Percentiles rank a stretch among this genome's conserved stretches.
Evolutionary conservation across 2,329 filamentous ascomycete genomes (phyloP).

Genomic region (Paraconiothyrium brasiliense): DNA sequence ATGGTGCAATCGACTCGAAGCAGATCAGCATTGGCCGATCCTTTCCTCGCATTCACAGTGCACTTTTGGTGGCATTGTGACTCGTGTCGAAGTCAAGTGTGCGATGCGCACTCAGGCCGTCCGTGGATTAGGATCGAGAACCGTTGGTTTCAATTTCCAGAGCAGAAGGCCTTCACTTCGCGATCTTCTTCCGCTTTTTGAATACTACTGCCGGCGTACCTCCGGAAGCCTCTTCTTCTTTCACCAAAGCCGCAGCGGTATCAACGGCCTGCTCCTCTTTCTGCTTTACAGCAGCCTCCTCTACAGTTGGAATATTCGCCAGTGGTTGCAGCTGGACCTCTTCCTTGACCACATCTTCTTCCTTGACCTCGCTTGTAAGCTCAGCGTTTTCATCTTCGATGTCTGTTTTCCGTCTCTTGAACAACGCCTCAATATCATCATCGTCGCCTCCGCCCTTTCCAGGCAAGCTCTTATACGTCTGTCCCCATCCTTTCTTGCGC

Average conservation of each 20-base stretch:
- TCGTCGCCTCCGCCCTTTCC: slow-evolving; percentile 63
- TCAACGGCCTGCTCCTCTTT: slow-evolving; percentile 24
- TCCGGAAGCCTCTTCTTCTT: slow-evolving; percentile 31
- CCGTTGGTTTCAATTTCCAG: neutral
- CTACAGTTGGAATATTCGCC: slow-evolving; percentile 31
- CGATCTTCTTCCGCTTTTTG: slow-evolving; percentile 79
- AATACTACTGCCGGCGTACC: slow-evolving; percentile 68
- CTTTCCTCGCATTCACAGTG: too few relatives aligned
- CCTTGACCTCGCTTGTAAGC: slow-evolving; percentile 36
- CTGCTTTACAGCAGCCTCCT: slow-evolving; percentile 32
- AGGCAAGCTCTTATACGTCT: slow-evolving; percentile 56
- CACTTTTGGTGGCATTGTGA: neutral
- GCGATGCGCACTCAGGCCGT: neutral
- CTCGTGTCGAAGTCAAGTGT: neutral
- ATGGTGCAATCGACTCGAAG: too few relatives aligned
- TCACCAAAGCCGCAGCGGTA: slow-evolving; percentile 25
- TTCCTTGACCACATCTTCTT: slow-evolving; percentile 53
- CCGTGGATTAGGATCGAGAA: neutral
- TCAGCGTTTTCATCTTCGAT: slow-evolving; percentile 6
- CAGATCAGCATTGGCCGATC: too few relatives aligned
- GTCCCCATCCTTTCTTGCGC: slow-evolving; percentile 56
- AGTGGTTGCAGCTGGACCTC: slow-evolving; percentile 45
- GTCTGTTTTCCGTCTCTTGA: slow-evolving; percentile 45
- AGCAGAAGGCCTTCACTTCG: slow-evolving; percentile 47
- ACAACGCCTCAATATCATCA: slow-evolving; percentile 72